phyloP scores from a whole-genome alignment of 345 rosid genomes.

The Camelina laxa region DNA sequence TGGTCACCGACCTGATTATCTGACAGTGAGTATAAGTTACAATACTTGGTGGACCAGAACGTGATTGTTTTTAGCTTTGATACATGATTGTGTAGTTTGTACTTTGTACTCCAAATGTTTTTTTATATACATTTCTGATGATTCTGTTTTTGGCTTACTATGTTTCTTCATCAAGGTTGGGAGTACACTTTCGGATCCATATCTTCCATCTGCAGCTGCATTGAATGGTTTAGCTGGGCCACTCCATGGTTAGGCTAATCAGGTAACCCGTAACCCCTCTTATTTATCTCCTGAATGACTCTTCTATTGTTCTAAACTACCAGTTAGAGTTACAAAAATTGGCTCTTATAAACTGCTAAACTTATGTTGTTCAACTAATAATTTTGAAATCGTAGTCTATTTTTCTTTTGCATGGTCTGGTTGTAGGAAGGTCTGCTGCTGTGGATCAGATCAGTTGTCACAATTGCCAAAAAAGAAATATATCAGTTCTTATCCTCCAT shows the following conservation, averaged over 20 bases:
- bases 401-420: constrained; percentile 19
- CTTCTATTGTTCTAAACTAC: neutral
- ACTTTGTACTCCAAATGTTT: neutral
- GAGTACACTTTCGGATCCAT: constrained; percentile 95
- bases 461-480: neutral
- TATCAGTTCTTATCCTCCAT: constrained; percentile 27
- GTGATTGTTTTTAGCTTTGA: neutral
- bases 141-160: constrained; percentile 15
- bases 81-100: constrained; percentile 3
- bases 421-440: constrained; percentile 79
- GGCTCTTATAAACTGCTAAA: neutral
- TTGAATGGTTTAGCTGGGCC: constrained; percentile 99
- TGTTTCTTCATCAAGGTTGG: constrained; percentile 58
- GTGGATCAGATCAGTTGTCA: constrained; percentile 87
- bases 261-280: constrained; percentile 63
- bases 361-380: neutral
- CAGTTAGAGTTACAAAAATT: neutral
- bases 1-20: neutral
- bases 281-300: neutral
- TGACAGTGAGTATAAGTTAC: constrained; percentile 23
- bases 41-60: neutral
- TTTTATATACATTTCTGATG: constrained; percentile 22
- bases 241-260: constrained; percentile 98
- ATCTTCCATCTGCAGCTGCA: constrained; percentile 93
- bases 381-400: neutral